These are phyloP conservation scores for Daldinia caldariorum DNA, from an alignment of 495 filamentous ascomycete genomes.

Conservation along the genomic window DNA sequence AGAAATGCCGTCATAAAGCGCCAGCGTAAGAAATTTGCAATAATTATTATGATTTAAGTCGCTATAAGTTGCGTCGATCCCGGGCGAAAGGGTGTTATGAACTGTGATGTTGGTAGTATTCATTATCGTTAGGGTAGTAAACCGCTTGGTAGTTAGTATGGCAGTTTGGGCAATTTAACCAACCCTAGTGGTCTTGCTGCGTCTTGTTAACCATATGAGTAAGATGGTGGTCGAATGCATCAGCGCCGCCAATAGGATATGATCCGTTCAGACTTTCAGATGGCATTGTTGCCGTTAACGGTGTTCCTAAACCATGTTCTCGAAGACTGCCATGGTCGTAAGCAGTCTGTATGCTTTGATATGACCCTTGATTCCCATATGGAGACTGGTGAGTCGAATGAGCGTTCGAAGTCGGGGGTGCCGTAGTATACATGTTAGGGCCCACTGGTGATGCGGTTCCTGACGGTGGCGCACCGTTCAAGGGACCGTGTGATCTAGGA, in stretches of 20 bases:
- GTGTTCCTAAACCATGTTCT: conserved; percentile 45
- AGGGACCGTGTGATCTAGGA: conserved; percentile 41
- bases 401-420: conserved; percentile 45
- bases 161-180: background rate
- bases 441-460: conserved; percentile 46
- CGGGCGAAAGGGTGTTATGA: conserved; percentile 11
- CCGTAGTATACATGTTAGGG: conserved; percentile 48
- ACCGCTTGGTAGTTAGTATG: conserved; percentile 3
- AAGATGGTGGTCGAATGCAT: conserved; percentile 37
- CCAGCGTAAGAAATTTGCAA: conserved; percentile 20
- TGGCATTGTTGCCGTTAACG: conserved; percentile 46
- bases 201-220: conserved; percentile 41
- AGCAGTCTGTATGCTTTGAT: conserved; percentile 44
- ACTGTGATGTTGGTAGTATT: conserved; percentile 4
- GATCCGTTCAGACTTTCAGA: conserved; percentile 44
- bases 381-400: conserved; percentile 45
- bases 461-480: conserved; percentile 41
- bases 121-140: conserved; percentile 1
- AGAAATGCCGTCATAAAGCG: conserved; percentile 30
- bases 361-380: conserved; percentile 44
- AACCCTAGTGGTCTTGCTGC: conserved; percentile 32
- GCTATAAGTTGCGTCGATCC: conserved; percentile 17
- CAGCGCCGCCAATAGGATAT: conserved; percentile 33
- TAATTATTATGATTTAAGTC: conserved; percentile 28
- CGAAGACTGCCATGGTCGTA: conserved; percentile 47